Base-by-base conservation (phyloP, 2,329 filamentous ascomycete genomes). In the Fusarium pseudocircinatum region DNA sequence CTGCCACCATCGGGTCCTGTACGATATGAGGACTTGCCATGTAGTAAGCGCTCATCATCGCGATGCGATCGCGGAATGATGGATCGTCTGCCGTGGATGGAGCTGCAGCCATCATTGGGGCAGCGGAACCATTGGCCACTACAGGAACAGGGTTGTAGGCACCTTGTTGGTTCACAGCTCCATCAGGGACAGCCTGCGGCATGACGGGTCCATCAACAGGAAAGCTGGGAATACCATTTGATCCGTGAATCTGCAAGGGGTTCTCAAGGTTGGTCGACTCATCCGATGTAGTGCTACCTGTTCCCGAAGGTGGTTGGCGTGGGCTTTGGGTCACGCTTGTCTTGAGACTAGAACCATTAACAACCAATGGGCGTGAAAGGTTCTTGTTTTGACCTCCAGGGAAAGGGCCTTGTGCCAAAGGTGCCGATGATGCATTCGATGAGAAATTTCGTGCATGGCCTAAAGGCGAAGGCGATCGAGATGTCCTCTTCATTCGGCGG, bases 401-500 rank as follows among this genome's bases (percentile, higher is more conserved):
- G 50, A 85, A 84, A 2, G 84, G 79, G 1, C 80, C 79, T 6
- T 84, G 81, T 36, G 75, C 46, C n/a, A 84, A 74, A 5, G 85
- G 81, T 1, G 83, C 80, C 2, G 84, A 82, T 44, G 81, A 81
- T 28, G 81, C 83, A 8, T 82, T 84, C 0, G 81, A 75, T 1
- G 86, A 85, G 37, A 84, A 83, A 3, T 84, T 83, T 53, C 87
- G 84, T 47, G 81, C 79, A 65, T 88, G 87, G 7, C 87, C 86
- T 4, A 88, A 79, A 1, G 88, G 88, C 7, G 88, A 90, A 18
- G 87, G 88, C 10, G 88, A 90, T 20, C 87, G 84, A 5, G 88
- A 89, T 5, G 85, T 85, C 42, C 87, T 83, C 73, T 84, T 84
- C 79, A 89, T 88, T 43, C 87, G 81, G 30, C 86, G 83, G 60